phyloP scores from a whole-genome alignment of 169 alveolate genomes.

The Eimeria acervulina region DNA sequence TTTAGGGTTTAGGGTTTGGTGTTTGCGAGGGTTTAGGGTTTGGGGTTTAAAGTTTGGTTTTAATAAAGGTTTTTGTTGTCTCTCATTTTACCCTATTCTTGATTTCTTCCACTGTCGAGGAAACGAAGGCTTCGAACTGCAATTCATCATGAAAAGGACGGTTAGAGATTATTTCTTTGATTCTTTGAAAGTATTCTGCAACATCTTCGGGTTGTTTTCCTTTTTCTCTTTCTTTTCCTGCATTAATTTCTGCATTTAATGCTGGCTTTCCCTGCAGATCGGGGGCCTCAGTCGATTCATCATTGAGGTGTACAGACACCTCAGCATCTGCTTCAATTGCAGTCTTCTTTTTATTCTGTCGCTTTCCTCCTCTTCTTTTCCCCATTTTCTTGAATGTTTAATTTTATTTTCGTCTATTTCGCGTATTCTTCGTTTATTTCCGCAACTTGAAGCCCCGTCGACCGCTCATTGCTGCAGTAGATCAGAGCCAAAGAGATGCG shows the following conservation, averaged over 20 bases:
- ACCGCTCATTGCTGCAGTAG: no score
- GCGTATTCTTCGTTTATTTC: not conserved
- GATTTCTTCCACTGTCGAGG: constrained; percentile 72
- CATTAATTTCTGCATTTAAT: not conserved
- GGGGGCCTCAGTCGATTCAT: not conserved
- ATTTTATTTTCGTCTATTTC: not conserved
- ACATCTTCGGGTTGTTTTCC: not conserved
- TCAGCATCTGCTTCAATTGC: not conserved
- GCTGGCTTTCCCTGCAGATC: not conserved
- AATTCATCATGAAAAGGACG: not conserved
- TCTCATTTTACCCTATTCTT: constrained; percentile 1
- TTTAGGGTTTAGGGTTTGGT: no score
- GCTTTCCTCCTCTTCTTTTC: not conserved
- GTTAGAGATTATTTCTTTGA: not conserved
- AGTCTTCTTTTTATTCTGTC: not conserved
- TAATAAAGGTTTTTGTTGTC: not conserved
- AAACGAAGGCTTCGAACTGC: constrained; percentile 52
- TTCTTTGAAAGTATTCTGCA: constrained; percentile 13
- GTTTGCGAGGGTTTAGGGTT: no score
- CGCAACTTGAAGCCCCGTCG: not conserved
- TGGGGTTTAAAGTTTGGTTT: no score
- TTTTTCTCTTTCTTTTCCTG: not conserved
- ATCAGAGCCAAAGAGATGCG: no score
- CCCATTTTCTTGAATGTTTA: not conserved
- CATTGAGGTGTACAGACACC: not conserved